Evolutionary conservation across 2,329 filamentous ascomycete species (phyloP), one percentile per base, ranked within the genome.

Genomic region (Microdochium nivale): DNA sequence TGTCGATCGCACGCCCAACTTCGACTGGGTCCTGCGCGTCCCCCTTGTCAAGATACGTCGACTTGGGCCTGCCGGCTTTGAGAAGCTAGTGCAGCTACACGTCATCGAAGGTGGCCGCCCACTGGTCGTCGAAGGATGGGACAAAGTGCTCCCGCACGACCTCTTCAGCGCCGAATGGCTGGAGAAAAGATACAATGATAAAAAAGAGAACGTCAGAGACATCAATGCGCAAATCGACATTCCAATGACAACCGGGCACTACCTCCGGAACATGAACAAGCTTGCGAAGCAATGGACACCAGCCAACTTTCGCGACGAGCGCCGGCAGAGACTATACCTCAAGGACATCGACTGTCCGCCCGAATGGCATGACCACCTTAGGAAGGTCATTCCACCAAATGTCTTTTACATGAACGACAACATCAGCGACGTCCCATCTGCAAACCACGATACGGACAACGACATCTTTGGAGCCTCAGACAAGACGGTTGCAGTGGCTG

Each of bases 321-420:
- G 82, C 35, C 78, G 88, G 23, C 94, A 99, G 65, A 83, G 94
- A 13, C 81, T 97, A 1, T 99, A 99, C 65, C 72, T 97, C 24
- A 99, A 99, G 63, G 94, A 99, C 64, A 96, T 99, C 53, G 94
- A 99, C 66, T 96, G 91, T 59, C 94, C 94, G 0, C 72, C 79
- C 1, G 84, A 92, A 53, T 99, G 94, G 94, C 83, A 86, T 49
- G 79, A 92, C 25, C 84, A 88, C 53, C 71, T 99, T 19, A 82
- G 83, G 57, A 84, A 87, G 49, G 73, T 89, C 27, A 86, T 97
- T 4, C 91, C 92, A 1, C 80, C 85, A 0, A 83, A 78, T n/a
- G 72, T 97, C 0, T 96, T 90, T 64, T 99, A 97, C 64, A 77
- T 96, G 51, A 96, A 96, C 59, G 87, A 92, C 47, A 87, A 84